Conservation (phyloP, 805 yeast genomes). For the Ogataea angusta region DNA sequence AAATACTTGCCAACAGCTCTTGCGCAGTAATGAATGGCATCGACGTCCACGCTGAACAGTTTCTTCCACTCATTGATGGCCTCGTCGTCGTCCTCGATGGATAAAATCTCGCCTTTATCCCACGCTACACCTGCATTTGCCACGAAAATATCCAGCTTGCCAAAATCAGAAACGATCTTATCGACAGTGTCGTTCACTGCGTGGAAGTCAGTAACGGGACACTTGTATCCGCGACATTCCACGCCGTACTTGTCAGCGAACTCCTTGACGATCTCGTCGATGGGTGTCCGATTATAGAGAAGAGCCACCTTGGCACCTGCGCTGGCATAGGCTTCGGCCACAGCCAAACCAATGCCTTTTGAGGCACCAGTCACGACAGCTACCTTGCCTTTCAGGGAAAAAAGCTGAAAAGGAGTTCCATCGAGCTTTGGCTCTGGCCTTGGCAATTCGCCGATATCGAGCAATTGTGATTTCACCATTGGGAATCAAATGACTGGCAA, state of each 20-base stretch:
- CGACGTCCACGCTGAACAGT: conserved; percentile 70
- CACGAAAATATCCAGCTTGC: conserved; percentile 76
- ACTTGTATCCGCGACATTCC: conserved; percentile 61
- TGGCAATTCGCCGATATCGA: conserved; percentile 42
- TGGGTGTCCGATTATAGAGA: conserved; percentile 61
- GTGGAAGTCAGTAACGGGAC: conserved; percentile 48
- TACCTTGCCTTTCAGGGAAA: conserved; percentile 79
- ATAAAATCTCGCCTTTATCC: conserved; percentile 60
- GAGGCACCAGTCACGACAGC: conserved; percentile 83
- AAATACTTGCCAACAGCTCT: conserved; percentile 70
- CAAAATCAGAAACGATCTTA: conserved; percentile 64
- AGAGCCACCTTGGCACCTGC: conserved; percentile 84
- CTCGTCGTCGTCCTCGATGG: conserved; percentile 37
- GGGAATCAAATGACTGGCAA: neutral
- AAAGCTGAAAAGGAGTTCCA: conserved; percentile 56
- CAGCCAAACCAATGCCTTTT: conserved; percentile 78
- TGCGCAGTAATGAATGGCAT: conserved; percentile 79
- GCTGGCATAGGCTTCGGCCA: conserved; percentile 79
- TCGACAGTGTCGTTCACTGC: conserved; percentile 48
- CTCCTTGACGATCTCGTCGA: conserved; percentile 58
- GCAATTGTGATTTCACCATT: conserved; percentile 12
- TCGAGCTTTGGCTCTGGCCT: conserved; percentile 50
- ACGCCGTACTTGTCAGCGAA: conserved; percentile 58
- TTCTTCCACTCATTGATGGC: conserved; percentile 65
- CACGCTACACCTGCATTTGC: conserved; percentile 91